Evolutionary conservation across 805 yeast genomes (phyloP), one percentile per base, ranked within the genome.

Genomic region (Maudiozyma saulgeensis): DNA sequence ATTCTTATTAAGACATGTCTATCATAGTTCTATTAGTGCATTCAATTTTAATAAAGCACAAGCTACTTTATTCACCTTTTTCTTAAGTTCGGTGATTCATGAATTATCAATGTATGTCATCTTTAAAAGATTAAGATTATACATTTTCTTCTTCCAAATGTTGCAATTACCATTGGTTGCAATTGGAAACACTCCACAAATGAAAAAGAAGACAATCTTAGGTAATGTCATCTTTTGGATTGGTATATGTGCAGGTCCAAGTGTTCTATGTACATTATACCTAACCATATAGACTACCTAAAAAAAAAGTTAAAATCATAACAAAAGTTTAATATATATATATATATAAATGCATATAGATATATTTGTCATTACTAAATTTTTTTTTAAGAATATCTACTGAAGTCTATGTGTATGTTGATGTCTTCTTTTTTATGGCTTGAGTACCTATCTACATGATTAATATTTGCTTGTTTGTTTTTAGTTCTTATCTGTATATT

Each of bases 51-150:
- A 79, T 53, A 87, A 82, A 61, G 51, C 59, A 1, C 72, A 75
- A 43, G 97, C 98, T 0, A 84, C 95, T 1, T 61, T 88, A 26
- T 64, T 84, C 59, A 87, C 96, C 2, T 88, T 88, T 60, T 60
- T 89, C 18, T 66, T 93, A 40, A 87, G 96, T 51, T 78, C 96
- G 4, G 53, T 86, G 4, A 78, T 93, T 41, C 99, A 93, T 67
- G 99, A 93, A 67, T 66, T 90, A 48, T 90, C 89, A 26, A 93
- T 93, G 99, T 86, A 77, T 62, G 90, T 87, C 39, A 79, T 93
- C 11, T 95, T 90, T 66, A 79, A 81, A 32, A 81, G 80, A 49
- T 64, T 87, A n/a, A 75, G 99, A 59, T 93, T 95, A 3, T 93
- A 89, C 66, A 68, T 93, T 49, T 71, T 93, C 43, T 50, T 78